phyloP scores from a whole-genome alignment of 1,139 yeast species.

The Pichia sorboxylosa region DNA sequence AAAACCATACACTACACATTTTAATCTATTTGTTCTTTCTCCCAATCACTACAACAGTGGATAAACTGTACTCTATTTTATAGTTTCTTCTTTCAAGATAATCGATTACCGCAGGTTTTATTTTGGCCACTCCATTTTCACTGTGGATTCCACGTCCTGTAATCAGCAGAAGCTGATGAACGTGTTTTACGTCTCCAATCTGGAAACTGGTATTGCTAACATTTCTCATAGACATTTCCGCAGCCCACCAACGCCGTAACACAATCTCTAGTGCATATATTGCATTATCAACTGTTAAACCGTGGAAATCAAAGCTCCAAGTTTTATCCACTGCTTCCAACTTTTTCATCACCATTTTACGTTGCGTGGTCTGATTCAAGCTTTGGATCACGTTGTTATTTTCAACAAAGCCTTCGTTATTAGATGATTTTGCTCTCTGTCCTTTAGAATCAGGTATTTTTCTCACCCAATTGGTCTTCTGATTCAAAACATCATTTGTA shows the following conservation, averaged over 20 bases:
- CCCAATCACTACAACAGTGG: constrained; percentile 37
- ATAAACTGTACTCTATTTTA: constrained; percentile 33
- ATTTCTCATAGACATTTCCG: constrained; percentile 33
- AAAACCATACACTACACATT: background rate
- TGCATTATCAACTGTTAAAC: constrained; percentile 35
- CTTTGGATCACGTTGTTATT: constrained; percentile 2
- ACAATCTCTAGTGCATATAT: constrained; percentile 25
- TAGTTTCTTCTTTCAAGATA: constrained; percentile 27
- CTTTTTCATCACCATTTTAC: constrained; percentile 6
- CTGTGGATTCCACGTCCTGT: constrained; percentile 63
- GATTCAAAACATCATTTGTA: background rate
- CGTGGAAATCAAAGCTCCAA: constrained; percentile 41
- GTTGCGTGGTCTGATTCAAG: constrained; percentile 1
- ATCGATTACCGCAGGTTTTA: constrained; percentile 30
- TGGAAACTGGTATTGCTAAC: constrained; percentile 27
- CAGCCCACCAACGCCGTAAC: constrained; percentile 43
- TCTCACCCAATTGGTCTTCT: background rate
- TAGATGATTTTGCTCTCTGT: constrained; percentile 4
- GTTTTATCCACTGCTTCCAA: constrained; percentile 10
- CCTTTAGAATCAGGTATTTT: constrained; percentile 1
- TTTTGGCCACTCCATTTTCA: constrained; percentile 35
- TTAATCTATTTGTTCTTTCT: constrained; percentile 10
- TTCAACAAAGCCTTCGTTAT: constrained; percentile 2
- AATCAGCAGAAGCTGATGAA: constrained; percentile 31
- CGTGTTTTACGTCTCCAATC: constrained; percentile 26